Conservation (phyloP, 805 yeast species). For the Sugiyamaella marilandica region DNA sequence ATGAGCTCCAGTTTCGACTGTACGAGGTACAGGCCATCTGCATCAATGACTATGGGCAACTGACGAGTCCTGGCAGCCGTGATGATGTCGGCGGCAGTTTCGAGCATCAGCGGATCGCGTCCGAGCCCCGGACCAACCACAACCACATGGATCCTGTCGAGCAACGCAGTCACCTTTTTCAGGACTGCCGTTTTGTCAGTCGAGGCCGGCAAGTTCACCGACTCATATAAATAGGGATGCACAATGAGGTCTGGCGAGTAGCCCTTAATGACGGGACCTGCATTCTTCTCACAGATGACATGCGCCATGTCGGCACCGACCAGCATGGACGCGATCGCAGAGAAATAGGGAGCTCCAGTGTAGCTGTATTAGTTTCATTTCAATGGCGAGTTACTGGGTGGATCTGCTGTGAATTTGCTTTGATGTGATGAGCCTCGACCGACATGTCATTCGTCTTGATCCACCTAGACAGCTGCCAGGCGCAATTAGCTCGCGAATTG, state of each 20-base stretch:
- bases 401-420: too few species aligned
- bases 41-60: slow-evolving; percentile 79
- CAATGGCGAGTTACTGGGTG: too few species aligned
- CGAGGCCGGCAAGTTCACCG: slow-evolving; percentile 27
- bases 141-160: slow-evolving; percentile 70
- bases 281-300: slow-evolving; percentile 74
- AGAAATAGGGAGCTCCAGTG: slow-evolving; percentile 94
- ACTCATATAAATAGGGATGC: slow-evolving; percentile 75
- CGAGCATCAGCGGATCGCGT: slow-evolving; percentile 64
- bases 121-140: slow-evolving; percentile 96
- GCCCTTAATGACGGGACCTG: slow-evolving; percentile 75
- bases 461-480: too few species aligned
- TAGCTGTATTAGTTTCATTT: slow-evolving; percentile 38
- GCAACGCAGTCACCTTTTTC: slow-evolving; percentile 50
- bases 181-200: slow-evolving; percentile 37
- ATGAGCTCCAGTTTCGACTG: slow-evolving; percentile 53
- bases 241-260: slow-evolving; percentile 95
- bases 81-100: slow-evolving; percentile 53
- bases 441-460: too few species aligned
- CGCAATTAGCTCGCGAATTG: too few species aligned
- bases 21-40: slow-evolving; percentile 76
- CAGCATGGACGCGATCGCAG: slow-evolving; percentile 78
- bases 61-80: slow-evolving; percentile 50
- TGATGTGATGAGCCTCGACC: too few species aligned
- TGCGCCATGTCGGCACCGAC: slow-evolving; percentile 89